Conservation (phyloP, 2,329 filamentous ascomycete species). For the Penicillium decumbens region DNA sequence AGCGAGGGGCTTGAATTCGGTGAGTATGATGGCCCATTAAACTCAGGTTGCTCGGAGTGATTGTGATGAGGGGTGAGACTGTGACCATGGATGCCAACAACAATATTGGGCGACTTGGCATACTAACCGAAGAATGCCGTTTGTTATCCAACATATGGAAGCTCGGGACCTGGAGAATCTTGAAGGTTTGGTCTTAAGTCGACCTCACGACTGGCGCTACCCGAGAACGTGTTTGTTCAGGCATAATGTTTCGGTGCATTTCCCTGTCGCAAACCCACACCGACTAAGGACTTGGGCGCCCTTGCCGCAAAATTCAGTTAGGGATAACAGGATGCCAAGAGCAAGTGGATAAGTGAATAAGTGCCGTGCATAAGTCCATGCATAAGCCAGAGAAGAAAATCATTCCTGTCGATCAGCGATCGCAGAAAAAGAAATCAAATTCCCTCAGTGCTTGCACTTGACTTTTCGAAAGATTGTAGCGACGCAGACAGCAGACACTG, state of each 20-base stretch:
- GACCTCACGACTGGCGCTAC: not conserved
- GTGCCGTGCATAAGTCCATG: not conserved
- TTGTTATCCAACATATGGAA: not conserved
- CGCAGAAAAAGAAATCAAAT: not conserved
- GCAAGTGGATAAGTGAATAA: not conserved
- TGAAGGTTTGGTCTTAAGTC: not conserved
- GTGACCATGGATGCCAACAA: not conserved
- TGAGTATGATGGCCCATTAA: not conserved
- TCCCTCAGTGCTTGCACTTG: not conserved
- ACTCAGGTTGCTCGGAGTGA: not conserved
- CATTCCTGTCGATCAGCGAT: not conserved
- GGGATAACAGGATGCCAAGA: not conserved
- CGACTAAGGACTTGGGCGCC: not conserved
- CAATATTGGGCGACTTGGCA: not conserved
- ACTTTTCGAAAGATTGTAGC: conserved; percentile 1
- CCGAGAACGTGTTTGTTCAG: not conserved
- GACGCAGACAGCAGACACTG: conserved; percentile 4
- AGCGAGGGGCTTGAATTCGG: not conserved
- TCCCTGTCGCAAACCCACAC: not conserved
- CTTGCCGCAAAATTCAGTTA: not conserved
- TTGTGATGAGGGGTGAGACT: not conserved
- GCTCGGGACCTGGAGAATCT: not conserved
- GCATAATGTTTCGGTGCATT: not conserved
- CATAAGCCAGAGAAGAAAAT: not conserved
- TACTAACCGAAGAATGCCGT: not conserved